Percentiles rank a stretch among this genome's conserved stretches.
These are phyloP conservation scores for Solanum corneliomulleri DNA, from an alignment of 257 asterid genomes.

Conservation along the genomic window DNA sequence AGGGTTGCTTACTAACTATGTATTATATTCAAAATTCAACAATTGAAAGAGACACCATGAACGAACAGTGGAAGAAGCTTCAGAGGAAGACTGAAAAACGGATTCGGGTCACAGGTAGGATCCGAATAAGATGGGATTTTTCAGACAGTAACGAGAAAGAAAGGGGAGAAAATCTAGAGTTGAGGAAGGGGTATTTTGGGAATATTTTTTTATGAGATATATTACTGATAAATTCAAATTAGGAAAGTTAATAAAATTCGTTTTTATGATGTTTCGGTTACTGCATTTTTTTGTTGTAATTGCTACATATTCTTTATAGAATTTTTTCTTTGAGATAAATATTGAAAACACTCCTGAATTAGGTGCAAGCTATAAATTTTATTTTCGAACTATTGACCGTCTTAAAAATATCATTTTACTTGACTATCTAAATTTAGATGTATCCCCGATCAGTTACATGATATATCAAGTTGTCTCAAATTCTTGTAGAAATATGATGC, in stretches of 20 bases:
- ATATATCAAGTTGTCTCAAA: no score
- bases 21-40: not conserved
- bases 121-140: not conserved
- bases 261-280: not conserved
- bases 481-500: not conserved
- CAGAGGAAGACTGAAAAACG: not conserved
- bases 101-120: not conserved
- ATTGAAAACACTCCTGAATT: accelerated
- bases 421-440: not conserved
- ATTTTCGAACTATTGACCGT: not conserved
- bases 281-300: not conserved
- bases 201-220: not conserved
- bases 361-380: not conserved
- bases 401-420: no score
- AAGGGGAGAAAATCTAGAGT: not conserved
- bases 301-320: no score
- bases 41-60: not conserved
- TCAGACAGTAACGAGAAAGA: not conserved
- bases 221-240: not conserved
- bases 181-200: not conserved
- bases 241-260: not conserved
- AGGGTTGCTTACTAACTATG: not conserved
- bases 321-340: no score
- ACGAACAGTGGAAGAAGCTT: not conserved
- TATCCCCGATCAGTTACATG: not conserved